phyloP scores from a whole-genome alignment of 1,139 yeast species.

The Magnusiomyces tetraspermus region DNA sequence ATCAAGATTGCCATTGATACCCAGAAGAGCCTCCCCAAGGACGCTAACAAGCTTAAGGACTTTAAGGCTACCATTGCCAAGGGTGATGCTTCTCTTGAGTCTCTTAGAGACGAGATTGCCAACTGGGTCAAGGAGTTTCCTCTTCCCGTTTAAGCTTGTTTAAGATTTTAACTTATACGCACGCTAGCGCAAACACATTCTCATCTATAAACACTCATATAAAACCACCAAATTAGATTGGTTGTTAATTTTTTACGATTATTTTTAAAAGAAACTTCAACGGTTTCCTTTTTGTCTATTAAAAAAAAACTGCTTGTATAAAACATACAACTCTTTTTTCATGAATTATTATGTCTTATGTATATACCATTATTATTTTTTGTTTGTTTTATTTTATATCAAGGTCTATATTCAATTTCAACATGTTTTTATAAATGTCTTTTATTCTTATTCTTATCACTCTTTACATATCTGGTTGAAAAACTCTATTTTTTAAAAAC shows the following conservation, averaged over 20 bases:
- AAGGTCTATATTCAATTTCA: neutral
- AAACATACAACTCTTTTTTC: neutral
- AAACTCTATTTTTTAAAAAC: neutral
- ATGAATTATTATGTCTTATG: neutral
- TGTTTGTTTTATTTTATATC: too few species aligned
- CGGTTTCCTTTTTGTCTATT: neutral
- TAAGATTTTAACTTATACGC: neutral
- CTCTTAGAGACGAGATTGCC: constrained; percentile 67
- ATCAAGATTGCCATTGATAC: constrained; percentile 68
- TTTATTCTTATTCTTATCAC: too few species aligned
- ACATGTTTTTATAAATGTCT: neutral
- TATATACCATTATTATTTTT: too few species aligned
- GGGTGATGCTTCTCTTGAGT: constrained; percentile 56
- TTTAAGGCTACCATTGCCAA: constrained; percentile 73
- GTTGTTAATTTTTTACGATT: too few species aligned
- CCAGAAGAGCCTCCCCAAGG: constrained; percentile 73
- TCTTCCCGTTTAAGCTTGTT: constrained; percentile 43
- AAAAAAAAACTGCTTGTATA: neutral
- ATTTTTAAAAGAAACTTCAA: neutral
- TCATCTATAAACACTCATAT: too few species aligned
- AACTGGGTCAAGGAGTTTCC: constrained; percentile 94
- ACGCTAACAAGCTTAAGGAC: constrained; percentile 83
- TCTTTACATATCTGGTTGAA: neutral
- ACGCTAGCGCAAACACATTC: too few species aligned
- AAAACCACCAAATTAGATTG: too few species aligned